Conservation (phyloP, 164 flowering plant species). For the Vitis labrusca region DNA sequence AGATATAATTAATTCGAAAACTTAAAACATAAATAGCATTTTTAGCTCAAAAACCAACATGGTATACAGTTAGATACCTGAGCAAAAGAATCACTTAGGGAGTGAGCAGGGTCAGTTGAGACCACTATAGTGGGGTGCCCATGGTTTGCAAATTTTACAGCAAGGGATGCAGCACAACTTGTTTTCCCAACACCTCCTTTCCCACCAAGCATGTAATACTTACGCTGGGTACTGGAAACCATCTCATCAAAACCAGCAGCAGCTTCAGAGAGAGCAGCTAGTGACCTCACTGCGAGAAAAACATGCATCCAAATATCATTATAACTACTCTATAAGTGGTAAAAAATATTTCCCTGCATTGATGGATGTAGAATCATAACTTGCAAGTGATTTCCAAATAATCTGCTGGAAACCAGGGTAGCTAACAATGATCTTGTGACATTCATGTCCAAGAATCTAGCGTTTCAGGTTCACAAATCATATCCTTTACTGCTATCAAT, state of each 20-base stretch:
- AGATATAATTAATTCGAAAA: no score
- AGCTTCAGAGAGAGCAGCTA: slow-evolving; percentile 67
- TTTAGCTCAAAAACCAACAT: neutral
- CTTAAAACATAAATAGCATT: neutral
- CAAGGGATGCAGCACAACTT: slow-evolving; percentile 96
- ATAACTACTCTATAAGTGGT: no score
- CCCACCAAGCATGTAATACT: slow-evolving; percentile 91
- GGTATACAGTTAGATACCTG: slow-evolving; percentile 42
- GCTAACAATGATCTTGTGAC: no score
- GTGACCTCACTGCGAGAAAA: slow-evolving; percentile 62
- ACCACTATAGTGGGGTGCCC: slow-evolving; percentile 94
- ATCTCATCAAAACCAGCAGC: slow-evolving; percentile 77
- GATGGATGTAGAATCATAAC: no score
- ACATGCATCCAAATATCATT: neutral
- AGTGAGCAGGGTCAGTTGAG: slow-evolving; percentile 98
- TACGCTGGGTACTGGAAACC: slow-evolving; percentile 66
- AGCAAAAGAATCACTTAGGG: slow-evolving; percentile 95
- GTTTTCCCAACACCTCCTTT: slow-evolving; percentile 99
- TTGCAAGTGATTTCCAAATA: no score
- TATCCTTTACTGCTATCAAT: no score
- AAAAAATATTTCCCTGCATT: no score
- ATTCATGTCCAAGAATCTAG: no score
- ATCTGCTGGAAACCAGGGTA: no score
- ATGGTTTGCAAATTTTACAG: slow-evolving; percentile 82
- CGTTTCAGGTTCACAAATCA: no score